phyloP scores from a whole-genome alignment of 2,329 filamentous ascomycete genomes.

The Parastagonospora nodorum region DNA sequence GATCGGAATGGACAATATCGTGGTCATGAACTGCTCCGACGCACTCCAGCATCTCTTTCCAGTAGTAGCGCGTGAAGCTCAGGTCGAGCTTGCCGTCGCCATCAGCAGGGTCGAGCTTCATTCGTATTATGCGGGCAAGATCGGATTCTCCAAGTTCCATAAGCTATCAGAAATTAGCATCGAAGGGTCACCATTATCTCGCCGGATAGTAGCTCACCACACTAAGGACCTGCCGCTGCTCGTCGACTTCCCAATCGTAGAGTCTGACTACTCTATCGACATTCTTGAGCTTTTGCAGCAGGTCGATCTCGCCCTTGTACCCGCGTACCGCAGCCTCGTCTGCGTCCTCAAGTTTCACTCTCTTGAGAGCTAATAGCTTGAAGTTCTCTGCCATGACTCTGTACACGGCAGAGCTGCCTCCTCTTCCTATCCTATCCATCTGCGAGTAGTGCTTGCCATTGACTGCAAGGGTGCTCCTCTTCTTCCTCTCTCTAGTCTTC shows the following conservation, averaged over 20 bases:
- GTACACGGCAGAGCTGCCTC: slow-evolving; percentile 93
- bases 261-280: slow-evolving; percentile 90
- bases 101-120: slow-evolving; percentile 62
- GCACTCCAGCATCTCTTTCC: slow-evolving; percentile 99
- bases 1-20: slow-evolving; percentile 94
- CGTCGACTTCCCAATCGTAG: slow-evolving; percentile 91
- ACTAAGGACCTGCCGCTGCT: slow-evolving; percentile 85
- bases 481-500: slow-evolving; percentile 71
- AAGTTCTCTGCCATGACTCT: slow-evolving; percentile 96
- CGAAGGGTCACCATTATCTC: neutral
- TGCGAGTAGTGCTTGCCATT: slow-evolving; percentile 92
- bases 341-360: slow-evolving; percentile 86
- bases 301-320: slow-evolving; percentile 93
- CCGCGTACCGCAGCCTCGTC: slow-evolving; percentile 83
- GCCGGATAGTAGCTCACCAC: slow-evolving; percentile 63
- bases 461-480: slow-evolving; percentile 81
- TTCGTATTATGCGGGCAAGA: slow-evolving; percentile 81
- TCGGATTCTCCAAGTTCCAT: slow-evolving; percentile 98
- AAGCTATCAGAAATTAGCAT: slow-evolving; percentile 59
- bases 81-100: slow-evolving; percentile 69
- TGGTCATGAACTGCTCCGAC: slow-evolving; percentile 84
- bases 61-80: slow-evolving; percentile 94
- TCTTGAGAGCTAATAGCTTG: slow-evolving; percentile 91
- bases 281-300: slow-evolving; percentile 78
- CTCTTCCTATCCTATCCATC: slow-evolving; percentile 87